A percentile compares a stretch with the other conserved stretches of the same genome.
Conservation (phyloP, 768 basidiomycete genomes). For the Amanita rubescens region DNA sequence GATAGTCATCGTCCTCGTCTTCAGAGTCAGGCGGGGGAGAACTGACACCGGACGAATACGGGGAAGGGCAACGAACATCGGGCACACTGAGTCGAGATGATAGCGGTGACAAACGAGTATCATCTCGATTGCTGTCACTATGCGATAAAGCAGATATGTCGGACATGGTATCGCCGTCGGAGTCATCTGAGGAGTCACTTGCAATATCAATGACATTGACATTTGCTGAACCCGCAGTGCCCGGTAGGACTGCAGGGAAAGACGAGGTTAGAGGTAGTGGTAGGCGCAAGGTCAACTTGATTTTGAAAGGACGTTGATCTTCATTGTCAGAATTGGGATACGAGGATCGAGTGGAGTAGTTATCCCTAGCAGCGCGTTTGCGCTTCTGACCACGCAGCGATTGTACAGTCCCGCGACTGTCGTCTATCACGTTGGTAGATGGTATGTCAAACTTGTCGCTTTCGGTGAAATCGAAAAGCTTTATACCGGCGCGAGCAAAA, state of each 20-base stretch:
- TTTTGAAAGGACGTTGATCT: constrained; percentile 48
- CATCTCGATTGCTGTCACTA: neutral
- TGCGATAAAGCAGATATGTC: constrained; percentile 20
- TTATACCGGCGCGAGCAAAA: constrained; percentile 66
- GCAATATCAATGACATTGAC: constrained; percentile 35
- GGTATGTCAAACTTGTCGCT: constrained; percentile 28
- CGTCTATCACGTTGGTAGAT: constrained; percentile 18
- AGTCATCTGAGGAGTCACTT: constrained; percentile 27
- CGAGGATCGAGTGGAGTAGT: constrained; percentile 19
- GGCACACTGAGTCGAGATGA: constrained; percentile 16
- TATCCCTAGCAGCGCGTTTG: constrained; percentile 34
- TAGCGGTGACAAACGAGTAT: constrained; percentile 18
- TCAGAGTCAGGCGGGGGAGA: constrained; percentile 72
- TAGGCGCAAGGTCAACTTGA: constrained; percentile 64
- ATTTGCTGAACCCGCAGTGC: constrained; percentile 23
- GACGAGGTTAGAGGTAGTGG: constrained; percentile 31
- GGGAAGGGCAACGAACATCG: constrained; percentile 42
- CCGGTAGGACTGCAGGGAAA: constrained; percentile 10
- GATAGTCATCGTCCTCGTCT: constrained; percentile 48
- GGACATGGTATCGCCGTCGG: constrained; percentile 36
- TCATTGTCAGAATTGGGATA: constrained; percentile 32
- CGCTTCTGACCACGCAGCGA: constrained; percentile 35
- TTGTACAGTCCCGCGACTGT: constrained; percentile 17
- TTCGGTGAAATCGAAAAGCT: constrained; percentile 59
- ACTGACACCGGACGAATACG: constrained; percentile 49